Base-by-base conservation (phyloP, 176 grass and related monocot genomes). In the Eragrostis curvula region DNA sequence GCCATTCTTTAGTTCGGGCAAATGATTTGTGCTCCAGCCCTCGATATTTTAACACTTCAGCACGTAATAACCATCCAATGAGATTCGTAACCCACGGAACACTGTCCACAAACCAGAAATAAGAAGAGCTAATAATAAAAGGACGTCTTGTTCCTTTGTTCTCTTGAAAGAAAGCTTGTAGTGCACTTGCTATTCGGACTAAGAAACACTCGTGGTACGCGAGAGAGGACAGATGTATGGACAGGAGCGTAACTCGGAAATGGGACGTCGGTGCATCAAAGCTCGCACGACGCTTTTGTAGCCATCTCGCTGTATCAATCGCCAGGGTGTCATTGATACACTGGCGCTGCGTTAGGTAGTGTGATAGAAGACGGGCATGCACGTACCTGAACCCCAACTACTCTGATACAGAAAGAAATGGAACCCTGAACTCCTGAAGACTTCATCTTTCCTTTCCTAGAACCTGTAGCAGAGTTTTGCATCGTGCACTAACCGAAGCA, bases 241-340 rank as follows among this genome's bases (percentile, higher is more conserved):
- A 77, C 36, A 24, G 9, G 79, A 63, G 73, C 64, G 44, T 62
- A 57, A 65, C 47, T 2, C 18, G 7, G 70, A 12, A 9, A 45
- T 50, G 32, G 28, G 41, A 49, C 68, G 70, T 85, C 70, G 82
- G 77, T 56, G 71, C 66, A 46, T 61, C 45, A 66, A 76, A 5
- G 63, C 63, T 29, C 40, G 69, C 41, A 27, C 42, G 44, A 60
- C 3, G 62, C 69, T 47, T 68, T 58, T 56, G 79, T 16, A 6
- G 50, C 50, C 15, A 52, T 52, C 11, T 39, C 16, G 13, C 47
- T 25, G 81, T 89, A 89, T 89, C 32, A 12, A 46, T 81, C 77
- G 44, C 77, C 82, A 81, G 77, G 70, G 53, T 76, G 62, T 85
- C 77, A 52, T 42, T 60, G 51, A 50, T 36, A 41, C 68, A 43